These are phyloP conservation scores for Leccinum arenicola DNA, from an alignment of 768 basidiomycete genomes.

Conservation along the genomic window DNA sequence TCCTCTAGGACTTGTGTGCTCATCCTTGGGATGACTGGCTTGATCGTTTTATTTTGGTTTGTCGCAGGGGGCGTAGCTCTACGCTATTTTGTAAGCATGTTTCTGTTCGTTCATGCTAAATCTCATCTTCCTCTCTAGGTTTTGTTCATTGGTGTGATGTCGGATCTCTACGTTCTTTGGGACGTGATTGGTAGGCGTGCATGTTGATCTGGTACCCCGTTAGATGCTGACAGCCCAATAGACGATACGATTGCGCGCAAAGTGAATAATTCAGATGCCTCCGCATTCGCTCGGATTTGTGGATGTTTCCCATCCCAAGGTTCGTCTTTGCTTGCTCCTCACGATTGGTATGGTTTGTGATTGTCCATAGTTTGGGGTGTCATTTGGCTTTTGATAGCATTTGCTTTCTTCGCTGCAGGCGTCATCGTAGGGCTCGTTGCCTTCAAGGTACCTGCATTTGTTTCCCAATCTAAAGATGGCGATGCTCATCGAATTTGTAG, in stretches of 20 bases:
- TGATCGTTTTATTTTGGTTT: conserved; percentile 85
- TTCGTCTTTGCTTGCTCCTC: conserved; percentile 21
- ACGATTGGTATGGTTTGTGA: conserved; percentile 3
- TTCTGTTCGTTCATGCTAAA: background rate
- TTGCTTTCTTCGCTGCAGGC: conserved; percentile 71
- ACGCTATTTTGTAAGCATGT: conserved; percentile 63
- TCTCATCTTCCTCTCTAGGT: conserved; percentile 41
- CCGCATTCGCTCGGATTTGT: conserved; percentile 78
- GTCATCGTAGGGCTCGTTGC: conserved; percentile 74
- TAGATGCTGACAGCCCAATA: conserved; percentile 22
- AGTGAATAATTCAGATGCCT: conserved; percentile 85
- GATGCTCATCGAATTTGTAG: conserved; percentile 31
- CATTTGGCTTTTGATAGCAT: conserved; percentile 77
- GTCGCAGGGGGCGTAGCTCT: conserved; percentile 71
- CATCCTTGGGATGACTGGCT: conserved; percentile 73
- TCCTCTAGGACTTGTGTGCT: conserved; percentile 67
- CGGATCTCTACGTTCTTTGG: conserved; percentile 84
- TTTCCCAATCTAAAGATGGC: background rate
- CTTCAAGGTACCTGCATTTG: conserved; percentile 65
- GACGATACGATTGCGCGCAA: conserved; percentile 85
- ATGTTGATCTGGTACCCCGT: background rate
- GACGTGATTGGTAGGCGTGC: conserved; percentile 71
- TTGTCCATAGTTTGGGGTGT: conserved; percentile 73
- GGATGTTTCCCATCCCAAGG: conserved; percentile 85
- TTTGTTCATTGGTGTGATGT: conserved; percentile 84